phyloP scores from a whole-genome alignment of 2,329 filamentous ascomycete genomes.

The Botrytis deweyae region DNA sequence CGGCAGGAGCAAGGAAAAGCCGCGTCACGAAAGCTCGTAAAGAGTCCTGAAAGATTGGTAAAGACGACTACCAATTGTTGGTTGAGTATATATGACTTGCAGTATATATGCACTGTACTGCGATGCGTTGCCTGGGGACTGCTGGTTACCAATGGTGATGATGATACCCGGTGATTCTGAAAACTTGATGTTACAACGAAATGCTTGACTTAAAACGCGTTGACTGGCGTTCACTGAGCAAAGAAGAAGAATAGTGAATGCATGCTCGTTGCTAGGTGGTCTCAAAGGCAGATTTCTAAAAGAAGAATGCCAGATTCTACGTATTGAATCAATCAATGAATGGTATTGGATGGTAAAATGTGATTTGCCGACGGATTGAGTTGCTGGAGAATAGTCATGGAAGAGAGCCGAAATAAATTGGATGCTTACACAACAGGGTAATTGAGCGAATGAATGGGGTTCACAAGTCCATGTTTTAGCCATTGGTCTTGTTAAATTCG shows the following conservation, averaged over 20 bases:
- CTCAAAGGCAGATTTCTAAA: neutral
- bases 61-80: constrained; percentile 12
- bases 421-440: constrained; percentile 2
- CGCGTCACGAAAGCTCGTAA: constrained; percentile 5
- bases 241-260: neutral
- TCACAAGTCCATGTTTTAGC: neutral
- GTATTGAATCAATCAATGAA: neutral
- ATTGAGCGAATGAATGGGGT: neutral
- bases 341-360: neutral
- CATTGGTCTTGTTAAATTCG: constrained; percentile 3
- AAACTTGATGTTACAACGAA: neutral
- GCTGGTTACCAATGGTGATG: constrained; percentile 21
- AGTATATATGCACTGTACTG: neutral
- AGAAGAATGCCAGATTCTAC: constrained; percentile 1
- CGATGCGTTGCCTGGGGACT: constrained; percentile 12
- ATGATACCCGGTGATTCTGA: constrained; percentile 15
- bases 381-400: constrained; percentile 8
- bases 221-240: neutral
- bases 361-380: neutral
- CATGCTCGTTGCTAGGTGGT: neutral
- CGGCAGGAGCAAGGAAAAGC: constrained; percentile 8
- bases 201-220: constrained; percentile 3
- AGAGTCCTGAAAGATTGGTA: neutral
- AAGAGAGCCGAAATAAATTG: neutral
- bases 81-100: constrained; percentile 19